Evolutionary conservation across 2,329 filamentous ascomycete genomes (phyloP).

Genomic region (Trichoderma semiorbis): DNA sequence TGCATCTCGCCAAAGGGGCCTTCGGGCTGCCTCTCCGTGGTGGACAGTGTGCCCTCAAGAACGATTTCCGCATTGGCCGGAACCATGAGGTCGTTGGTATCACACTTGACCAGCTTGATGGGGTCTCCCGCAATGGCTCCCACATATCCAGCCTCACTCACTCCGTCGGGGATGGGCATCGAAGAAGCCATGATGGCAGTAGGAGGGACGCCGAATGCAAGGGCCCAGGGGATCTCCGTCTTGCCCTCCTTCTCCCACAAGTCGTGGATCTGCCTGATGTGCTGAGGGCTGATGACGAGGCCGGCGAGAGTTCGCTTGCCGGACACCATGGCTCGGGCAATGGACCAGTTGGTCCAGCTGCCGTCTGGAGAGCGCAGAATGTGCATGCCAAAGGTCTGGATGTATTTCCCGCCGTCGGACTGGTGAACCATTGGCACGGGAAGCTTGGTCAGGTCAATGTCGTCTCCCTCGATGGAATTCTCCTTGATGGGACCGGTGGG

Average conservation of each 20-base stretch:
- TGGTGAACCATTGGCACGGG: not conserved
- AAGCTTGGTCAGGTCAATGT: not conserved
- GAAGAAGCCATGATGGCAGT: constrained; percentile 45
- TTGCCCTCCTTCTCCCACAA: constrained; percentile 44
- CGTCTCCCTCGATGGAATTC: not conserved
- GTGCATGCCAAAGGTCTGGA: not conserved
- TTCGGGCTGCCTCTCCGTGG: constrained; percentile 40
- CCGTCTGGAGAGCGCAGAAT: not conserved
- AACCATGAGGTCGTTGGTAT: constrained; percentile 47
- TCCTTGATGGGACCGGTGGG: not conserved
- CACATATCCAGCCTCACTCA: constrained; percentile 47
- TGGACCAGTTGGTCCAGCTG: constrained; percentile 34
- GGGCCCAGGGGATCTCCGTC: constrained; percentile 44
- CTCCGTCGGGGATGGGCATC: constrained; percentile 48
- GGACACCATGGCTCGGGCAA: constrained; percentile 45
- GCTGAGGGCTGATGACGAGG: constrained; percentile 43
- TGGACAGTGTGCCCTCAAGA: constrained; percentile 46
- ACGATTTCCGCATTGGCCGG: constrained; percentile 51
- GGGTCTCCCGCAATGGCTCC: constrained; percentile 44
- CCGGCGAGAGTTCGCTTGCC: constrained; percentile 40
- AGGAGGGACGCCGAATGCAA: constrained; percentile 48
- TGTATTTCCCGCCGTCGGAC: not conserved
- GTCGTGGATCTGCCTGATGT: constrained; percentile 44
- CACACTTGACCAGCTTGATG: constrained; percentile 49
- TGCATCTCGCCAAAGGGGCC: constrained; percentile 48